Evolutionary conservation across 1,284 basidiomycete species (phyloP).

Genomic region (Melampsora occidentalis): DNA sequence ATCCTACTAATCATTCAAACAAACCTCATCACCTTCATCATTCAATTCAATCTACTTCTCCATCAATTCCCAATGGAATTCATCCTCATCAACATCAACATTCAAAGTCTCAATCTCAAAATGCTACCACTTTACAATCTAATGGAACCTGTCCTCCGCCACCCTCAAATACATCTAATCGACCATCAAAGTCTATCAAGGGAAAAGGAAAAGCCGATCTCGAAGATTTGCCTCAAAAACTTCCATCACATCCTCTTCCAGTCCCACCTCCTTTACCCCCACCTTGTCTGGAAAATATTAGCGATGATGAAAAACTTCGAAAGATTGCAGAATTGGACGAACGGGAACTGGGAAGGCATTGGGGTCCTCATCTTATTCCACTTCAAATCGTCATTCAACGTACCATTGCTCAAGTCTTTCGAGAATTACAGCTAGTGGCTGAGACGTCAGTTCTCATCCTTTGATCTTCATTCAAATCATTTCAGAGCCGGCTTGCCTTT

Average conservation of each 20-base stretch:
- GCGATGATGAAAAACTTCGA: neutral
- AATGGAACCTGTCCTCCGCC: neutral
- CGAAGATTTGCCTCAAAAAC: neutral
- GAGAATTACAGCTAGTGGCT: constrained; percentile 17
- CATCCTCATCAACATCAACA: too few species aligned
- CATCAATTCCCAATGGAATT: too few species aligned
- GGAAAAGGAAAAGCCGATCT: constrained; percentile 2
- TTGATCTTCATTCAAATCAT: neutral
- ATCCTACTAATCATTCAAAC: too few species aligned
- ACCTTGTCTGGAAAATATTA: neutral
- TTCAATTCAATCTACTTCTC: too few species aligned
- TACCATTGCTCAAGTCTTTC: constrained; percentile 39
- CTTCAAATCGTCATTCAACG: constrained; percentile 40
- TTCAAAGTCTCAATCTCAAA: too few species aligned
- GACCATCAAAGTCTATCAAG: constrained; percentile 7
- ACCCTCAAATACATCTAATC: neutral
- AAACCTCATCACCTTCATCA: too few species aligned
- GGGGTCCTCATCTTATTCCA: constrained; percentile 38
- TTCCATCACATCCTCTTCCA: neutral
- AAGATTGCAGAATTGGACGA: constrained; percentile 24
- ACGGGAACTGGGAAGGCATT: constrained; percentile 15
- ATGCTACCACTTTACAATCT: too few species aligned
- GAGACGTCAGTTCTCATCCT: constrained; percentile 9
- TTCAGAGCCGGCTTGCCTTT: too few species aligned
- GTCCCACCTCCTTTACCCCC: constrained; percentile 1